These are phyloP conservation scores for Rhizoctonia solani DNA, from an alignment of 1,284 basidiomycete species.

Conservation along the genomic window DNA sequence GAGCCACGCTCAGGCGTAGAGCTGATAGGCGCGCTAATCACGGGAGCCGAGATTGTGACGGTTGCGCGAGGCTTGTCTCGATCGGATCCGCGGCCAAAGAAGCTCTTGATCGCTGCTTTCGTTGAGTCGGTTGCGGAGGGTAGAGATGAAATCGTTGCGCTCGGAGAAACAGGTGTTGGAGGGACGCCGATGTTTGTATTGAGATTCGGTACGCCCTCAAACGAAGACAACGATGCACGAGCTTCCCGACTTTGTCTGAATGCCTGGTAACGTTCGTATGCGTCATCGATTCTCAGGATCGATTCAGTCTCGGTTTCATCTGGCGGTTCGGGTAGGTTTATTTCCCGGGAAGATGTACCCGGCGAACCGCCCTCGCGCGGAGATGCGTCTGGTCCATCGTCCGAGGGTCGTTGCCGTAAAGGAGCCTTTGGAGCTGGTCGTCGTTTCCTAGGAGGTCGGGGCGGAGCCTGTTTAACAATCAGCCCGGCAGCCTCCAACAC, in stretches of 20 bases:
- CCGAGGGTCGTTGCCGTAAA: constrained; percentile 38
- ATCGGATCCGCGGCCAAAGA: constrained; percentile 60
- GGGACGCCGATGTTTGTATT: constrained; percentile 43
- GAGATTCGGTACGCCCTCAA: constrained; percentile 50
- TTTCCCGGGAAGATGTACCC: not conserved
- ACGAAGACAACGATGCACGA: constrained; percentile 63
- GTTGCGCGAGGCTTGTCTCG: constrained; percentile 38
- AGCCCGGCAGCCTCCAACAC: constrained; percentile 88
- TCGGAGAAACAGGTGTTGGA: constrained; percentile 37
- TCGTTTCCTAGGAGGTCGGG: constrained; percentile 45
- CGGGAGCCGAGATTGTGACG: constrained; percentile 43
- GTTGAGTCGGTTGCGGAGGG: constrained; percentile 41
- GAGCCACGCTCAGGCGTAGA: constrained; percentile 47
- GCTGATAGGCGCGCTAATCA: constrained; percentile 48
- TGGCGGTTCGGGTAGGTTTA: constrained; percentile 58
- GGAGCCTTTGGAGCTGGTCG: constrained; percentile 48
- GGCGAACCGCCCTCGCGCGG: not conserved
- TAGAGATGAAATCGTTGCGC: constrained; percentile 39
- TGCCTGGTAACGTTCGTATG: constrained; percentile 86
- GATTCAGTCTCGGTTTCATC: constrained; percentile 47
- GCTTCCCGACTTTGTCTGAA: constrained; percentile 61
- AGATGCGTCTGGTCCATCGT: constrained; percentile 41
- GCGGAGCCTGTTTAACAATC: constrained; percentile 58
- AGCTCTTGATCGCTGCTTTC: constrained; percentile 49
- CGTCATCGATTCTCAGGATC: constrained; percentile 70